phyloP scores from a whole-genome alignment of 1,139 yeast species.

The Protomyces inouyei region DNA sequence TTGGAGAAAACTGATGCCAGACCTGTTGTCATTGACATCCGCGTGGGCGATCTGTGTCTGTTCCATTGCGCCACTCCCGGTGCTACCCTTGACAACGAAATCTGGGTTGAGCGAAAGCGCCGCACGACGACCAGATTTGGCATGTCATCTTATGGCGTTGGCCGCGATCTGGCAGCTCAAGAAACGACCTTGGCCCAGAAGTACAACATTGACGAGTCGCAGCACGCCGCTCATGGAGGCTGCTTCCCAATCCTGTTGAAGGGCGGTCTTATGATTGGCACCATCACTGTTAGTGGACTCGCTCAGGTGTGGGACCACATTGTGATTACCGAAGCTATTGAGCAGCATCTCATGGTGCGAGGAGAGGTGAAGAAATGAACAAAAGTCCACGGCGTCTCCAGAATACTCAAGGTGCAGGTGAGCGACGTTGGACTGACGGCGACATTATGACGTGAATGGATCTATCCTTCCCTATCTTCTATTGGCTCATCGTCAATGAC shows the following conservation, averaged over 20 bases:
- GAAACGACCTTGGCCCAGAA: constrained; percentile 9
- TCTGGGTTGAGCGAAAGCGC: constrained; percentile 32
- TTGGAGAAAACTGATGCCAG: neutral
- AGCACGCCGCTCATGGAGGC: constrained; percentile 24
- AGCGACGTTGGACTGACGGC: no score
- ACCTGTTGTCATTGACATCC: constrained; percentile 31
- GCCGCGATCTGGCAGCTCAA: neutral
- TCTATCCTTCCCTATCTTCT: neutral
- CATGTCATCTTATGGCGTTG: constrained; percentile 15
- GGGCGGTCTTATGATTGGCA: constrained; percentile 3
- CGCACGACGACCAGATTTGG: constrained; percentile 31
- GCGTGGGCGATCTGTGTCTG: constrained; percentile 28
- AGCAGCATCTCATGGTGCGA: neutral
- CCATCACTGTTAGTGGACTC: constrained; percentile 16
- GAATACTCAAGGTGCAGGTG: no score
- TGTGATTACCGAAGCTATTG: neutral
- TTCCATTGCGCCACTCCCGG: constrained; percentile 31
- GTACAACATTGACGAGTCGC: constrained; percentile 5
- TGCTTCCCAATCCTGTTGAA: constrained; percentile 8
- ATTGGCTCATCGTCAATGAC: neutral
- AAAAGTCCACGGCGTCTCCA: no score
- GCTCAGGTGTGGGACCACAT: constrained; percentile 18
- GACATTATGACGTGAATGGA: no score
- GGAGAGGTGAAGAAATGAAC: no score
- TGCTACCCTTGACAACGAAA: constrained; percentile 30